Base-by-base conservation (phyloP, 2,329 filamentous ascomycete genomes). In the Dendrostoma leiphaemia region DNA sequence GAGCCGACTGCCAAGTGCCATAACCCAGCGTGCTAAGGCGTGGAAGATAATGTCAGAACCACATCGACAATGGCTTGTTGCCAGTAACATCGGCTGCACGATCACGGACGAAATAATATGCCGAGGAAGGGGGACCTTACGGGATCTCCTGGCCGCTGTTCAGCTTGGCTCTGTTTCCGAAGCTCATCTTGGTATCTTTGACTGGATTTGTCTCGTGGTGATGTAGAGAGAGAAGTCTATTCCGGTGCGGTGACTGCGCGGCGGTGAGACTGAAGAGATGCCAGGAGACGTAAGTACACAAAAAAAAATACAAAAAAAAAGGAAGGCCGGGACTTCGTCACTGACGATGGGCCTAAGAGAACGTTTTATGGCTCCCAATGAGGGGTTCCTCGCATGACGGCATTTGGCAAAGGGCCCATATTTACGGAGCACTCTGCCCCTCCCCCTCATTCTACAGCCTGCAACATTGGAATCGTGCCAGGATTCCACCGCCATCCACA, bases 1-100 rank as follows among this genome's bases (percentile, higher is more conserved):
- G 83, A 61, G 78, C 74, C 29, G 85, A 83, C 67, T 88, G 85
- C 85, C 85, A 88, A 63, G 85, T 88, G 64, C 85, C 84, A 49
- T 83, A 62, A 8, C 61, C 61, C 13, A 62, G 44, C 31, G 61
- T 58, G 10, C 55, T 57, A 19, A 38, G 21, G 23, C 1, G 40
- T 15, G 6, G 19, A 35, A 23, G 19, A 28, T 6, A 10, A 12
- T 46, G 51, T 54, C 28, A 49, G 50, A n/a, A 44, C 15, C 29
- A n/a, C 4, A 13, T 3, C n/a, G n/a, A n/a, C n/a, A n/a, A n/a
- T n/a, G n/a, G n/a, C n/a, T n/a, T n/a, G n/a, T n/a, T n/a, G n/a
- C n/a, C n/a, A n/a, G n/a, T n/a, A n/a, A n/a, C n/a, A n/a, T n/a
- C n/a, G n/a, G n/a, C n/a, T 26, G 24, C 10, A 15, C 41, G 31